phyloP scores from a whole-genome alignment of 371 early-diverging fungal genomes.

The Actinomortierella ambigua region DNA sequence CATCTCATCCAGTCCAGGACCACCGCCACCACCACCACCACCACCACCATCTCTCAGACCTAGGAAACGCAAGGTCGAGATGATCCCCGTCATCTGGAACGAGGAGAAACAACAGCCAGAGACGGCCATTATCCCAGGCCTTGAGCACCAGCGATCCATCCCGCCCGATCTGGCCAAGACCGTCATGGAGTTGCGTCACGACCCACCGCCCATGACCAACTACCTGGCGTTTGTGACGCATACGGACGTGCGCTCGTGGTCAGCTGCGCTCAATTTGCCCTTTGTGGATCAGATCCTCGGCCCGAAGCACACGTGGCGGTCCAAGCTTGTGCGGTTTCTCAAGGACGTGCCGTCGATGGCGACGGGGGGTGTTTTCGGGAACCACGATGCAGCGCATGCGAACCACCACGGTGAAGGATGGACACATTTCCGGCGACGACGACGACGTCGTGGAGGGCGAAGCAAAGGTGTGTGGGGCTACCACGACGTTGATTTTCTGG shows the following conservation, averaged over 20 bases:
- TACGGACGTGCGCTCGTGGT: constrained; percentile 34
- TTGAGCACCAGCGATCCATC: constrained; percentile 13
- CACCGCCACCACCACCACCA: neutral
- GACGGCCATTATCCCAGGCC: constrained; percentile 19
- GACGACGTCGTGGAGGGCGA: constrained; percentile 9
- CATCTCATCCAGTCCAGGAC: no score
- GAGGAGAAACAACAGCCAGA: constrained; percentile 19
- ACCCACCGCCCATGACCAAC: constrained; percentile 28
- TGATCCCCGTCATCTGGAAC: constrained; percentile 29
- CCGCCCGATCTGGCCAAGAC: constrained; percentile 26
- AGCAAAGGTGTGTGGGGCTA: constrained; percentile 24
- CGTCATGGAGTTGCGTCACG: constrained; percentile 17
- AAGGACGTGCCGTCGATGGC: constrained; percentile 15
- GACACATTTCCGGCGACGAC: no score
- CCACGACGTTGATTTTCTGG: constrained; percentile 25
- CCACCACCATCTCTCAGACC: neutral
- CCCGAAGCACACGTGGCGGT: constrained; percentile 19
- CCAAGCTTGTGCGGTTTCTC: constrained; percentile 13
- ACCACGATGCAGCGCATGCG: constrained; percentile 9
- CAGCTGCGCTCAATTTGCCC: constrained; percentile 32
- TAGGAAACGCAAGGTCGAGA: constrained; percentile 10
- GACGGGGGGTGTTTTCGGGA: no score
- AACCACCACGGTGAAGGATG: neutral
- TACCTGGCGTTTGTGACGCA: constrained; percentile 30
- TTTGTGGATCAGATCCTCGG: constrained; percentile 29